phyloP scores from a whole-genome alignment of 805 yeast species.

The Candida patagonica region DNA sequence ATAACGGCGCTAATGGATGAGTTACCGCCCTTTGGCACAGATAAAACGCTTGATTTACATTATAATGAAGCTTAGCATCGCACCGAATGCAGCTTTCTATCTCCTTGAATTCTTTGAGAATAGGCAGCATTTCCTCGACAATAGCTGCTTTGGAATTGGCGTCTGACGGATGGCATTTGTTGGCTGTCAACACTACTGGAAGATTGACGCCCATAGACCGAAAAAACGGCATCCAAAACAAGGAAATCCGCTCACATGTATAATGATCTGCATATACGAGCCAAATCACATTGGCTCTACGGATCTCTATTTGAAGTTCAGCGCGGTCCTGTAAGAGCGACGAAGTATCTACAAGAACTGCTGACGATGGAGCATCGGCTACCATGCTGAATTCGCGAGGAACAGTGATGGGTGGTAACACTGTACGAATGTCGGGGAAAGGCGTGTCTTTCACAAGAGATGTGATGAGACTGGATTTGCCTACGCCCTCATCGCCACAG shows the following conservation, averaged over 20 bases:
- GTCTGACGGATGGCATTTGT: slow-evolving; percentile 49
- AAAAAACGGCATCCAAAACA: slow-evolving; percentile 92
- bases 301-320: slow-evolving; percentile 58
- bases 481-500: slow-evolving; percentile 78
- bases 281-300: slow-evolving; percentile 87
- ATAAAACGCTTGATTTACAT: slow-evolving; percentile 87
- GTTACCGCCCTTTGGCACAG: slow-evolving; percentile 89
- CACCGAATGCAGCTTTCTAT: slow-evolving; percentile 86
- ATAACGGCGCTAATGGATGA: slow-evolving; percentile 86
- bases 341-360: slow-evolving; percentile 73
- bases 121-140: slow-evolving; percentile 76
- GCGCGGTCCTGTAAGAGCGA: slow-evolving; percentile 47
- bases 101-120: slow-evolving; percentile 85
- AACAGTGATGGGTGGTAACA: slow-evolving; percentile 75
- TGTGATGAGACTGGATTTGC: slow-evolving; percentile 50
- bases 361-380: slow-evolving; percentile 50
- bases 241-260: slow-evolving; percentile 82
- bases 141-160: slow-evolving; percentile 36
- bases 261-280: slow-evolving; percentile 91
- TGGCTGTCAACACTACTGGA: slow-evolving; percentile 87
- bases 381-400: slow-evolving; percentile 48
- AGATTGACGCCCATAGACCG: slow-evolving; percentile 88
- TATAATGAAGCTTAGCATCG: slow-evolving; percentile 73
- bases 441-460: slow-evolving; percentile 74
- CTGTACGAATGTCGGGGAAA: slow-evolving; percentile 66